Evolutionary conservation across 1,284 basidiomycete species (phyloP), one percentile per base, ranked within the genome.

Genomic region (Polyporus tsugae): DNA sequence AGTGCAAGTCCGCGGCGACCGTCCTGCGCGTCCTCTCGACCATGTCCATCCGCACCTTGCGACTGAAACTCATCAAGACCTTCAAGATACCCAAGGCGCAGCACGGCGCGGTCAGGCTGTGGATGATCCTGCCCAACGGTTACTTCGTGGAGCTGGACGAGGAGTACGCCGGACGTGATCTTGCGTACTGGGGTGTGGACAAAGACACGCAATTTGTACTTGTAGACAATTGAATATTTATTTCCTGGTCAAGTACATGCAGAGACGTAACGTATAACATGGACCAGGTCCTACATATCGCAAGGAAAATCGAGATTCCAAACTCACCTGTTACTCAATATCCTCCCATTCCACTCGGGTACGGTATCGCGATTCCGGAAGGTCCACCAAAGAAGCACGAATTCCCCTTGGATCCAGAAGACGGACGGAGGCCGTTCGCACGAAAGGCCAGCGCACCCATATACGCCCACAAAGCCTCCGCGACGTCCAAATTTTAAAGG

Each of bases 101-200:
- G 29, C 76, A 79, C 58, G 74, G 76, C 15, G 75, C 76, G 6
- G 69, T 87, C 25, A 74, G 74, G 62, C 73, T 93, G 52, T 92
- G 88, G 88, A 75, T 91, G 55, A 80, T 80, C 57, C 84, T 91
- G 83, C 77, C 79, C 19, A 84, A 89, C 71, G 82, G 82, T 36
- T 69, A 76, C 6, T 80, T 87, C 44, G 78, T 81, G 33, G 80
- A 82, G 61, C 77, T 94, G 35, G 81, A 81, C 11, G 71, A 75
- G 19, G 82, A 85, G 39, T 78, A 85, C 39, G 85, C 87, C 65
- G 71, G 75, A 13, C 85, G 85, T 63, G 85, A 89, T 68, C 76
- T 94, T 60, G 86, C 83, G 64, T 93, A 92, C 91, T 86, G 90
- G 76, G 92, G 92, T 2, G 75, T 94, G 46, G 90, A 92, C 69